A percentile compares a stretch with the other conserved stretches of the same genome.
Evolutionary conservation across 140 eudicot genomes (phyloP).

Genomic region (Flaveria floridana): DNA sequence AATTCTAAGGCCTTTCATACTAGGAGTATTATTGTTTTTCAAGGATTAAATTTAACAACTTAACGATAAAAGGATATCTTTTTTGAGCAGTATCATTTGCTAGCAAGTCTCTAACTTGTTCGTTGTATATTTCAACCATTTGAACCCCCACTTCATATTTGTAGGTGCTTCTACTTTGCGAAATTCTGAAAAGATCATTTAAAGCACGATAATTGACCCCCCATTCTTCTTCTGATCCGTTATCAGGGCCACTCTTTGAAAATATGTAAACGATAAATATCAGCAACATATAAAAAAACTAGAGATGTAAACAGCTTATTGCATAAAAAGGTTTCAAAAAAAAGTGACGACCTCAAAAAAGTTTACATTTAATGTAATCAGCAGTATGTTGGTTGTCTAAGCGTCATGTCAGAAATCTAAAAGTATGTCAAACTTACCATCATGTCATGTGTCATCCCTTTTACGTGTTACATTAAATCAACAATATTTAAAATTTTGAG

Average conservation of each 20-base stretch:
- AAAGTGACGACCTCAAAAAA: neutral
- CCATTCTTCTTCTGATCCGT: constrained; percentile 75
- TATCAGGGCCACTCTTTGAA: constrained; percentile 85
- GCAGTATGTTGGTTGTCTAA: neutral
- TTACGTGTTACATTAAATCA: neutral
- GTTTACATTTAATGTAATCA: neutral
- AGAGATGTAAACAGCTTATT: neutral
- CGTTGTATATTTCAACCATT: constrained; percentile 95
- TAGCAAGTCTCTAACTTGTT: constrained; percentile 90
- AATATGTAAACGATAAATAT: constrained; percentile 5
- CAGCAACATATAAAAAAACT: neutral
- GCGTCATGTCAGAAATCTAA: neutral
- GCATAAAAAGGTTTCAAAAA: neutral
- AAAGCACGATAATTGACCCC: constrained; percentile 93
- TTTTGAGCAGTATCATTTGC: constrained; percentile 57
- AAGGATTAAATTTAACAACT: neutral
- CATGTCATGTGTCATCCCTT: neutral
- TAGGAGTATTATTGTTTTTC: neutral
- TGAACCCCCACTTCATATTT: constrained; percentile 77
- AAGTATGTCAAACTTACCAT: neutral
- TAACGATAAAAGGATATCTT: constrained; percentile 69
- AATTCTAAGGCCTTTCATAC: neutral
- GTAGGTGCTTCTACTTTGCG: constrained; percentile 62
- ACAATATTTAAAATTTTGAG: neutral
- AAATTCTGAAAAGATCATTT: constrained; percentile 68